Evolutionary conservation across 257 asterid genomes (phyloP).

Genomic region (Solanum bukasovii): DNA sequence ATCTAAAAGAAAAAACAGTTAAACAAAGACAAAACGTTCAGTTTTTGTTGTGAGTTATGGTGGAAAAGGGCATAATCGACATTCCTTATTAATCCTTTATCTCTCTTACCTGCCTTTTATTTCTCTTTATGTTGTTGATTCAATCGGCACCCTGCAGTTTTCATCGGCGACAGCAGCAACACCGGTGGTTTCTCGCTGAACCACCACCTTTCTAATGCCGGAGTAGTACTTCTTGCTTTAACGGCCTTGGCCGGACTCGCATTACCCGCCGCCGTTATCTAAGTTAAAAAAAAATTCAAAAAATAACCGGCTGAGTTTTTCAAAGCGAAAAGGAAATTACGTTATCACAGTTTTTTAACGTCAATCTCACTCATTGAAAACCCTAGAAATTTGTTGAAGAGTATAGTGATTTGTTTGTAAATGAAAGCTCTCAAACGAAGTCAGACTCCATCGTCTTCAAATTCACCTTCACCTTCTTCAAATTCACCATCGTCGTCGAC

Average conservation of each 20-base stretch:
- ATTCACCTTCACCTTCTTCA: constrained; percentile 55
- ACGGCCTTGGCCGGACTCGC: constrained; percentile 27
- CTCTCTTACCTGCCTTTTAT: not conserved
- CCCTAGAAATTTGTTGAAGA: constrained; percentile 29
- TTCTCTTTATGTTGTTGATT: constrained; percentile 1
- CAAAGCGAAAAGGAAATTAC: constrained; percentile 3
- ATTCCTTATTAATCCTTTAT: not conserved
- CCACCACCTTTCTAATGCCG: constrained; percentile 33
- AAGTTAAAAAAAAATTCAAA: constrained; percentile 19
- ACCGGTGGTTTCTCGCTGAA: constrained; percentile 18
- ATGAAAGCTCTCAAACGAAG: constrained; percentile 90
- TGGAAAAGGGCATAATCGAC: not conserved
- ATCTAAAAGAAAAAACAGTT: not conserved
- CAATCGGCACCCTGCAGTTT: constrained; percentile 4
- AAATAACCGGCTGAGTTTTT: constrained; percentile 54
- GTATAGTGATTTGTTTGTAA: constrained; percentile 12
- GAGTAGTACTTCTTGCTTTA: constrained; percentile 34
- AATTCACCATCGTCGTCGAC: constrained; percentile 27
- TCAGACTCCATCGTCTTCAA: constrained; percentile 69
- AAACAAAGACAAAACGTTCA: not conserved
- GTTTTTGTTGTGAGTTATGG: not conserved
- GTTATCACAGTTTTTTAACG: constrained; percentile 45
- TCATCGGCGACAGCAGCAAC: not conserved
- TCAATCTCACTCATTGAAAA: constrained; percentile 9
- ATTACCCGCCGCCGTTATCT: constrained; percentile 55